A percentile compares a stretch with the other conserved stretches of the same genome.
phyloP scores from a whole-genome alignment of 371 early-diverging fungal species.

The Apophysomyces elegans region DNA sequence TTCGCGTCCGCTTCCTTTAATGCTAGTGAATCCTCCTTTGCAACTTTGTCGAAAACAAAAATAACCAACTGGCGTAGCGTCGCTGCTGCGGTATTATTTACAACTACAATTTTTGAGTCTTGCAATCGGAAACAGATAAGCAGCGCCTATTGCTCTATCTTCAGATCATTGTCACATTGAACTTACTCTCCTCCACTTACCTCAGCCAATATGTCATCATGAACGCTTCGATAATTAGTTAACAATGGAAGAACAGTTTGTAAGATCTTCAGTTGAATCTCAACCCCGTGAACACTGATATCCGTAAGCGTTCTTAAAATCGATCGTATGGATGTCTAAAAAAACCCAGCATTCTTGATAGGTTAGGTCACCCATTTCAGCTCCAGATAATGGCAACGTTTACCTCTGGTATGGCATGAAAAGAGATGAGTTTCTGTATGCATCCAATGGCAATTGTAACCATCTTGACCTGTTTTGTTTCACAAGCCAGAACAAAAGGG shows the following conservation, averaged over 20 bases:
- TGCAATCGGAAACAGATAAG: conserved; percentile 89
- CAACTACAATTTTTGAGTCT: conserved; percentile 84
- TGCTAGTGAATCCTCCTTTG: conserved; percentile 60
- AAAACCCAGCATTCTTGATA: neutral
- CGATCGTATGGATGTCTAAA: conserved; percentile 67
- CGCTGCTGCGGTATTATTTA: conserved; percentile 94
- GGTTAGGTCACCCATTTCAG: neutral
- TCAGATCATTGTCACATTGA: neutral
- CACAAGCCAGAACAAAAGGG: conserved; percentile 92
- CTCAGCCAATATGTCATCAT: conserved; percentile 83
- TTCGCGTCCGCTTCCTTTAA: conserved; percentile 32
- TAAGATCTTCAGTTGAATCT: conserved; percentile 91
- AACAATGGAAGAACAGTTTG: conserved; percentile 92
- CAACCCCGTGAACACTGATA: conserved; percentile 74
- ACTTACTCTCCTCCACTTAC: conserved; percentile 39
- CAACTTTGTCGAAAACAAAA: conserved; percentile 92
- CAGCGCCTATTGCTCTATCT: conserved; percentile 60
- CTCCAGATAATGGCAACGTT: neutral
- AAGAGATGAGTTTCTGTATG: conserved; percentile 85
- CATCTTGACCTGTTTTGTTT: conserved; percentile 86
- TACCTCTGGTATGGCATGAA: conserved; percentile 85
- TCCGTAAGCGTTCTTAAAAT: conserved; percentile 77
- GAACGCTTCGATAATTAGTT: conserved; percentile 79
- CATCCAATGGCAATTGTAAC: conserved; percentile 87
- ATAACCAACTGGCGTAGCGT: conserved; percentile 93